Evolutionary conservation across 176 grass and related monocot genomes (phyloP).

Genomic region (Paspalum vaginatum): DNA sequence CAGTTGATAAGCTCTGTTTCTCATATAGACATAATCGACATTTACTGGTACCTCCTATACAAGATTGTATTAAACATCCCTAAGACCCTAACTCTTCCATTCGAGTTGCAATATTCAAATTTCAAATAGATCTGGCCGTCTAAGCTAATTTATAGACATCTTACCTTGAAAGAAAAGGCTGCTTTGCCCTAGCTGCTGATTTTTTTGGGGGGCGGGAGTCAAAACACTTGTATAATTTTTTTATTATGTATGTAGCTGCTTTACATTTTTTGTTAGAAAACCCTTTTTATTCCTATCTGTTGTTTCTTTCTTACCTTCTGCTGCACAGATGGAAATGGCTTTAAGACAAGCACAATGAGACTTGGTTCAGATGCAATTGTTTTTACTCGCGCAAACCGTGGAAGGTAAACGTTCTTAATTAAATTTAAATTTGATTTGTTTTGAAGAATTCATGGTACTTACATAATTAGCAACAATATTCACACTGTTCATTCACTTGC

Average conservation of each 20-base stretch:
- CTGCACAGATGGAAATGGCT: constrained; percentile 90
- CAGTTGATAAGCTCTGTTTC: constrained; percentile 23
- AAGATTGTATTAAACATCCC: constrained; percentile 26
- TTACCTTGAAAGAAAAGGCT: not conserved
- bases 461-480: constrained; percentile 13
- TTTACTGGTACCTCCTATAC: constrained; percentile 1
- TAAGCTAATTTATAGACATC: not conserved
- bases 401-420: constrained; percentile 56
- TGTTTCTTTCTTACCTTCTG: constrained; percentile 27
- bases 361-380: constrained; percentile 94
- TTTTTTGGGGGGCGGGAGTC: too few species aligned
- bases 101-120: constrained; percentile 1
- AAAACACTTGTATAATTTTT: constrained; percentile 1
- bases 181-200: not conserved
- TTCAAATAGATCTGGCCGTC: not conserved
- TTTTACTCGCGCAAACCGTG: constrained; percentile 64
- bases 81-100: constrained; percentile 21
- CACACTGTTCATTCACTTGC: constrained; percentile 36
- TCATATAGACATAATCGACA: not conserved
- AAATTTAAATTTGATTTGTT: constrained; percentile 20
- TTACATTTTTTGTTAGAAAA: constrained; percentile 8
- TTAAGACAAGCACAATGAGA: constrained; percentile 99
- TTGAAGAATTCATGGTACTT: not conserved
- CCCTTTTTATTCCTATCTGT: constrained; percentile 14
- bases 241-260: not conserved